phyloP scores from a whole-genome alignment of 352 stramenopile species.

The Globisporangium paroecandrum region DNA sequence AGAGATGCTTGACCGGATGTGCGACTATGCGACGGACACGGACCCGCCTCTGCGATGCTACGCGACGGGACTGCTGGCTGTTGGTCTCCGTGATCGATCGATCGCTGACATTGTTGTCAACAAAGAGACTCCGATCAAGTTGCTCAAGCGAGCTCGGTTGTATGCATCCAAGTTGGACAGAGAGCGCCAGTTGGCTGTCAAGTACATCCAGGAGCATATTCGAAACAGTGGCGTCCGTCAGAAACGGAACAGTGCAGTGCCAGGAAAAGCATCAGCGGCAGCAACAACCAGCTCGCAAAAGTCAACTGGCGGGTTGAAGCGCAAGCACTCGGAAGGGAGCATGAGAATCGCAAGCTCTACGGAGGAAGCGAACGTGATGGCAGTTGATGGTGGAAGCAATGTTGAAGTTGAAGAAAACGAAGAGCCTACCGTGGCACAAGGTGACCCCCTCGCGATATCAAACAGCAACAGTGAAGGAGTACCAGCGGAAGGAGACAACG shows the following conservation, averaged over 20 bases:
- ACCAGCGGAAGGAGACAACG: not conserved
- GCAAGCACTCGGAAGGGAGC: slow-evolving; percentile 41
- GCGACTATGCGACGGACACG: slow-evolving; percentile 53
- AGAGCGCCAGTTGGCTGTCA: slow-evolving; percentile 58
- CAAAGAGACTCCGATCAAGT: slow-evolving; percentile 65
- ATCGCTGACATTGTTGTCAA: slow-evolving; percentile 82
- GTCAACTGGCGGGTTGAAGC: slow-evolving; percentile 26
- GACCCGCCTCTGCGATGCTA: slow-evolving; percentile 69
- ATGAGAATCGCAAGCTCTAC: slow-evolving; percentile 16
- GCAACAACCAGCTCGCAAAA: slow-evolving; percentile 1
- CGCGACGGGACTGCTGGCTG: slow-evolving; percentile 67
- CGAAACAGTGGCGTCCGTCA: slow-evolving; percentile 30
- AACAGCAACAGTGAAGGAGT: not conserved
- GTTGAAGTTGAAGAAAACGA: slow-evolving; percentile 11
- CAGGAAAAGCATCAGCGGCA: slow-evolving; percentile 9
- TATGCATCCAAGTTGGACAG: slow-evolving; percentile 78
- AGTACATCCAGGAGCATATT: slow-evolving; percentile 76
- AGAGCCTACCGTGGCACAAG: not conserved
- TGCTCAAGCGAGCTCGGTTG: slow-evolving; percentile 68
- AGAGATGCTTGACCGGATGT: slow-evolving; percentile 72
- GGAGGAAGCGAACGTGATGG: slow-evolving; percentile 24
- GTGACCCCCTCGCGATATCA: not conserved
- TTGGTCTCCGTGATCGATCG: slow-evolving; percentile 74
- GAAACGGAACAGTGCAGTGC: slow-evolving; percentile 24
- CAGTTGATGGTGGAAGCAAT: not conserved